phyloP scores from a whole-genome alignment of 768 basidiomycete genomes.

The Collybiopsis luxurians region DNA sequence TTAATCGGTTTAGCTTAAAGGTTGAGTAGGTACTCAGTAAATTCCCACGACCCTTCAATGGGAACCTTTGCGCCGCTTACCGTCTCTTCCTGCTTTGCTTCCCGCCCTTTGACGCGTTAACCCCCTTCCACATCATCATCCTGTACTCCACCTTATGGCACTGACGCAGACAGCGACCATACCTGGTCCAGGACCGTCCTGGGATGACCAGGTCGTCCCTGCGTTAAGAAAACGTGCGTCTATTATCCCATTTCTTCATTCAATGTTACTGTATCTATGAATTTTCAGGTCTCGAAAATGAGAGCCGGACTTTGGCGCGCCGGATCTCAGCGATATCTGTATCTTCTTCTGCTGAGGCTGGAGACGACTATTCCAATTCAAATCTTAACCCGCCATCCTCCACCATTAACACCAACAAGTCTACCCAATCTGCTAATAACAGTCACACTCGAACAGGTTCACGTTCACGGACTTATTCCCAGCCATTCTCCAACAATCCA shows the following conservation, averaged over 20 bases:
- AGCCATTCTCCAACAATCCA: conserved; percentile 39
- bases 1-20: too few species aligned
- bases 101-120: neutral
- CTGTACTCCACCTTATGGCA: conserved; percentile 27
- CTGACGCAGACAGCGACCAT: conserved; percentile 40
- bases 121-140: neutral
- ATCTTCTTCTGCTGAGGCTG: conserved; percentile 43
- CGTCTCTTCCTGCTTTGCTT: too few species aligned
- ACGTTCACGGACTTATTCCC: conserved; percentile 65
- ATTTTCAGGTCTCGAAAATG: conserved; percentile 68
- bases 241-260: conserved; percentile 1
- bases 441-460: conserved; percentile 19
- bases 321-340: conserved; percentile 77
- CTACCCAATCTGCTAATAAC: conserved; percentile 16
- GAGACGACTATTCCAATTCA: conserved; percentile 4
- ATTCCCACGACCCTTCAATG: too few species aligned
- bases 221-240: conserved; percentile 73
- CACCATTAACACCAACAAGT: conserved; percentile 12
- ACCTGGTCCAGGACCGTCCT: conserved; percentile 45
- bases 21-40: too few species aligned
- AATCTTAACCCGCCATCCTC: conserved; percentile 9
- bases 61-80: too few species aligned
- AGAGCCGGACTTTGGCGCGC: conserved; percentile 74
- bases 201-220: conserved; percentile 85
- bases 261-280: conserved; percentile 11